Conservation (phyloP, 164 flowering plant genomes). For the Stephania cephalantha region DNA sequence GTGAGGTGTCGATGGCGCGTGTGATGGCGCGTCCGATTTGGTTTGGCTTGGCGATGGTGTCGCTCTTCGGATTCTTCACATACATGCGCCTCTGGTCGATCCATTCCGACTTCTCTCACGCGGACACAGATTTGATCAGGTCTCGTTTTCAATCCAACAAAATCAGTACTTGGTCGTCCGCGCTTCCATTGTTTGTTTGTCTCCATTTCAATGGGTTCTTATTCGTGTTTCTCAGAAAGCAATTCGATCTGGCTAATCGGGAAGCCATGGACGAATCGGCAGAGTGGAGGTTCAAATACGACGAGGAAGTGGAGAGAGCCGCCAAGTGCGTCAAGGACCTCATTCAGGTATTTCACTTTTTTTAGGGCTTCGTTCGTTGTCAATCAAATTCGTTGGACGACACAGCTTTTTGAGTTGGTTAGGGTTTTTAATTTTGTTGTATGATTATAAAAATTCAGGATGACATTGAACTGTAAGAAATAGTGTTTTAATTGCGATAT, state of each 20-base stretch:
- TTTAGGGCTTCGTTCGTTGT: too few species aligned
- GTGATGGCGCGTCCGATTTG: conserved; percentile 22
- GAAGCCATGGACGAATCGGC: conserved; percentile 99
- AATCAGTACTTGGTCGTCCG: neutral
- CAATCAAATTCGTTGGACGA: too few species aligned
- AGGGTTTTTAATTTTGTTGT: too few species aligned
- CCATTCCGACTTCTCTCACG: conserved; percentile 42
- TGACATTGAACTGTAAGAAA: too few species aligned
- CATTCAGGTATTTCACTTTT: conserved; percentile 27
- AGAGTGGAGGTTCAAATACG: conserved; percentile 82
- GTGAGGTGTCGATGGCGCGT: too few species aligned
- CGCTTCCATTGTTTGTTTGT: neutral
- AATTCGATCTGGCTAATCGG: conserved; percentile 82
- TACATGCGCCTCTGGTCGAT: conserved; percentile 64
- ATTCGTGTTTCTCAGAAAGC: conserved; percentile 30
- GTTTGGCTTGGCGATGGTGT: conserved; percentile 32
- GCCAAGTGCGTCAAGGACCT: conserved; percentile 42
- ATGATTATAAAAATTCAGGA: too few species aligned
- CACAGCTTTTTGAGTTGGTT: too few species aligned
- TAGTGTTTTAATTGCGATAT: too few species aligned
- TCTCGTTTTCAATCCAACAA: conserved; percentile 11
- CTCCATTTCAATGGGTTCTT: neutral
- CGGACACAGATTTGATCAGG: conserved; percentile 56
- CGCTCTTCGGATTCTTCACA: conserved; percentile 41
- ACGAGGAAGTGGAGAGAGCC: conserved; percentile 51